Evolutionary conservation across 164 flowering plant species (phyloP).

Genomic region (Annona cherimola): DNA sequence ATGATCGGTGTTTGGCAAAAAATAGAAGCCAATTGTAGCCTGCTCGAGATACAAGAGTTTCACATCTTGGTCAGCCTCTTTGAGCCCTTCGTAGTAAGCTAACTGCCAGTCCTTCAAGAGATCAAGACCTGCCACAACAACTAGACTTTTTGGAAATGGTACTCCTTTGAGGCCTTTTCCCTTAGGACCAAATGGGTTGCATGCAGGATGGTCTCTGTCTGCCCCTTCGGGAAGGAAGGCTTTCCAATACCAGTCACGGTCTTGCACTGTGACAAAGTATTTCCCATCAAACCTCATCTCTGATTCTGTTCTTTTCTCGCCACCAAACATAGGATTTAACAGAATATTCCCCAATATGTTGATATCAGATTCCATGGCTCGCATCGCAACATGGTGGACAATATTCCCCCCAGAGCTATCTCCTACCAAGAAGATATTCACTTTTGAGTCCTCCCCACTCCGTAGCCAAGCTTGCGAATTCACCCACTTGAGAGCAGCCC

Average conservation of each 20-base stretch:
- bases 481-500: constrained; percentile 71
- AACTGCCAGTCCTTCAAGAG: constrained; percentile 79
- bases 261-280: constrained; percentile 57
- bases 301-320: constrained; percentile 65
- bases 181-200: constrained; percentile 71
- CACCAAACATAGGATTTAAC: constrained; percentile 75
- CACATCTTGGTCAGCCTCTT: constrained; percentile 51
- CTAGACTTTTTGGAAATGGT: constrained; percentile 67
- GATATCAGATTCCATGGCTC: constrained; percentile 51
- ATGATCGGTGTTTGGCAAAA: constrained; percentile 67
- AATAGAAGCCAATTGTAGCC: constrained; percentile 84
- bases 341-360: constrained; percentile 57
- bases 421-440: constrained; percentile 60
- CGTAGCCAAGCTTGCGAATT: constrained; percentile 59
- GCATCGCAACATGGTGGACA: constrained; percentile 52
- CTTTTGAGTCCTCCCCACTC: constrained; percentile 53
- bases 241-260: constrained; percentile 84
- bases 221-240: constrained; percentile 78
- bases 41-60: constrained; percentile 61
- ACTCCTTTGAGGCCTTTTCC: constrained; percentile 48
- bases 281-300: constrained; percentile 65
- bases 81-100: constrained; percentile 61
- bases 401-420: constrained; percentile 87
- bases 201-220: constrained; percentile 69
- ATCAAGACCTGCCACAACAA: constrained; percentile 77